A percentile compares a stretch with the other conserved stretches of the same genome.
Conservation (phyloP, 2,329 filamentous ascomycete genomes). For the Diaporthe vexans region DNA sequence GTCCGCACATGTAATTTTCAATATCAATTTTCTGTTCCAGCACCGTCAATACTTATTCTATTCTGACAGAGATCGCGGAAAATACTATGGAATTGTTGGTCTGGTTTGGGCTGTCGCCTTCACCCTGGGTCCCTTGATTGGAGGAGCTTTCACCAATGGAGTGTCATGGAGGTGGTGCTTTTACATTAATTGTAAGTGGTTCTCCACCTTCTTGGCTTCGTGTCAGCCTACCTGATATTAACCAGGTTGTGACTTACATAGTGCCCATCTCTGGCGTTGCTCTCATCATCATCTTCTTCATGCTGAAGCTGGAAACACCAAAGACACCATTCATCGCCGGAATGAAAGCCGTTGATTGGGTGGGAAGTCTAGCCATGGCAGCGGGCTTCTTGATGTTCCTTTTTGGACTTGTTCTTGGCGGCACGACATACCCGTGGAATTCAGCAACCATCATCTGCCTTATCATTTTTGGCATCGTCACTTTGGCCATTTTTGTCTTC, state of each 20-base stretch:
- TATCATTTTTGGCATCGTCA: constrained; percentile 67
- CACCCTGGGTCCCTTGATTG: constrained; percentile 45
- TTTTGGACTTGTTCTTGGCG: constrained; percentile 76
- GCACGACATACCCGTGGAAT: constrained; percentile 71
- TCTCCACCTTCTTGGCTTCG: constrained; percentile 56
- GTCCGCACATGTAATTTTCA: too few relatives aligned
- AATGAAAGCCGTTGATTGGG: constrained; percentile 51
- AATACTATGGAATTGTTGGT: constrained; percentile 51
- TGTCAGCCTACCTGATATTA: constrained; percentile 71
- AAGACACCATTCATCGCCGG: too few relatives aligned
- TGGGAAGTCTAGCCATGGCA: constrained; percentile 69
- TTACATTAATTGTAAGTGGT: constrained; percentile 47
- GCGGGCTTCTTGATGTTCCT: constrained; percentile 76
- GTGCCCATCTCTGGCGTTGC: too few relatives aligned
- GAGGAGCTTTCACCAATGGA: constrained; percentile 45
- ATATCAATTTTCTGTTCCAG: constrained; percentile 46
- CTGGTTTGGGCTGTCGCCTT: constrained; percentile 63
- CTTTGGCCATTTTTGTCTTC: constrained; percentile 64
- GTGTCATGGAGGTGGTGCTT: constrained; percentile 48
- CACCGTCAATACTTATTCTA: constrained; percentile 55
- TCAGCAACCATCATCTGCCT: constrained; percentile 71
- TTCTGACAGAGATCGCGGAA: constrained; percentile 45
- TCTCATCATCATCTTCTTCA: too few relatives aligned
- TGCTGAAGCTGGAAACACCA: too few relatives aligned
- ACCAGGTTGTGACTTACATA: constrained; percentile 45